Evolutionary conservation across 176 grass and related monocot species (phyloP), one percentile per base, ranked within the genome.

Genomic region (Musa acuminata): DNA sequence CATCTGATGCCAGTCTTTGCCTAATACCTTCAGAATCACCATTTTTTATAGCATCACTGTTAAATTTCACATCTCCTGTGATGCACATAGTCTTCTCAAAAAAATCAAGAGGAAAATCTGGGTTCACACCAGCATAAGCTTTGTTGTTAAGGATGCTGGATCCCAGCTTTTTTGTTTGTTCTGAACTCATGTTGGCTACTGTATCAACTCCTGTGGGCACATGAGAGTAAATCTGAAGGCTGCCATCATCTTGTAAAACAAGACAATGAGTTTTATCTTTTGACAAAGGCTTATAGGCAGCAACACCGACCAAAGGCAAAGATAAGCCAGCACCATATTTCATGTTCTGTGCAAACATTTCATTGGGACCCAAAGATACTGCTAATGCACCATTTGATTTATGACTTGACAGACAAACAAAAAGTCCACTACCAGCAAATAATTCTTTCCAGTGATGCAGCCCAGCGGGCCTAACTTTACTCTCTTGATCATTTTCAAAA

Each of bases 221-320:
- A 84, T 89, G 83, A 8, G 94, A 90, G 75, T 89, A 98, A 74
- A 98, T 91, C 76, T 98, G 90, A 84, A 98, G 86, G 80, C 90
- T 93, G 52, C 94, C 94, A 93, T 98, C 94, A 90, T 98, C 94
- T 75, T 93, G 87, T 82, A 98, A 85, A 82, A 98, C 77, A 71
- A 98, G 84, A 85, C 90, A 98, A 78, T 98, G 82, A 75, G 86
- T 87, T 85, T 89, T 93, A 82, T 98, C 94, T 90, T 93, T 92
- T 14, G 90, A 98, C 67, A 98, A 91, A 74, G 90, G 94, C 79
- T 93, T 98, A 89, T 98, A 93, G 20, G 94, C 85, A 55, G 94
- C 86, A 84, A 93, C 76, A 59, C 94, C 94, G 80, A 93, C 94
- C 78, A 98, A 81, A 74, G 94, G 83, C 49, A 78, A 71, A 87